These are phyloP conservation scores for Euphrasia arctica DNA, from an alignment of 305 asterid genomes.

Conservation along the genomic window DNA sequence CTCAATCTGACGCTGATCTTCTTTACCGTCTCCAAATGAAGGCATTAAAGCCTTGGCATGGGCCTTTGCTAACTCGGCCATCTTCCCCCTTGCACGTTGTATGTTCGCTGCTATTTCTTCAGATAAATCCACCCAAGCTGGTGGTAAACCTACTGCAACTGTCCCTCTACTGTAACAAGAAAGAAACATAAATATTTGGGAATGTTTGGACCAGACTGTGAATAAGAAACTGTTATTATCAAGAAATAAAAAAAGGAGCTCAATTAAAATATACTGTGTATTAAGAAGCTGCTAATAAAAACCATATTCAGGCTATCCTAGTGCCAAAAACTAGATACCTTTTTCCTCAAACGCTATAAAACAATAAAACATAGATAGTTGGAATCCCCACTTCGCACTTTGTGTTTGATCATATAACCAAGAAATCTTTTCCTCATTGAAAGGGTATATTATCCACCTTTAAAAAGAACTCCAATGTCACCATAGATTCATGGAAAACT, in stretches of 20 bases:
- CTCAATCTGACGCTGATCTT: conserved; percentile 93
- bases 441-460: background rate
- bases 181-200: conserved; percentile 16
- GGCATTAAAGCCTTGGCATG: conserved; percentile 99
- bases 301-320: background rate
- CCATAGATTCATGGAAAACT: background rate
- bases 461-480: background rate
- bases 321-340: background rate
- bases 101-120: conserved; percentile 83
- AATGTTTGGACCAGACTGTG: conserved; percentile 10
- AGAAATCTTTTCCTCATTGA: background rate
- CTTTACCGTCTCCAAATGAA: conserved; percentile 98
- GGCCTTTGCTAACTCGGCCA: conserved; percentile 91
- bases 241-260: conserved; percentile 9
- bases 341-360: background rate
- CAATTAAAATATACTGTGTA: background rate
- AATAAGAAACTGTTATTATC: conserved; percentile 7
- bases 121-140: conserved; percentile 93
- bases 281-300: background rate
- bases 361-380: background rate
- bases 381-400: background rate
- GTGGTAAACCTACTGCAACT: conserved; percentile 56
- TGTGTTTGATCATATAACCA: background rate
- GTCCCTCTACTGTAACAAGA: conserved; percentile 62
- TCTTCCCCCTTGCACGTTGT: conserved; percentile 73